These are phyloP conservation scores for Dactylonectria macrodidyma DNA, from an alignment of 2,329 filamentous ascomycete genomes.

Conservation along the genomic window DNA sequence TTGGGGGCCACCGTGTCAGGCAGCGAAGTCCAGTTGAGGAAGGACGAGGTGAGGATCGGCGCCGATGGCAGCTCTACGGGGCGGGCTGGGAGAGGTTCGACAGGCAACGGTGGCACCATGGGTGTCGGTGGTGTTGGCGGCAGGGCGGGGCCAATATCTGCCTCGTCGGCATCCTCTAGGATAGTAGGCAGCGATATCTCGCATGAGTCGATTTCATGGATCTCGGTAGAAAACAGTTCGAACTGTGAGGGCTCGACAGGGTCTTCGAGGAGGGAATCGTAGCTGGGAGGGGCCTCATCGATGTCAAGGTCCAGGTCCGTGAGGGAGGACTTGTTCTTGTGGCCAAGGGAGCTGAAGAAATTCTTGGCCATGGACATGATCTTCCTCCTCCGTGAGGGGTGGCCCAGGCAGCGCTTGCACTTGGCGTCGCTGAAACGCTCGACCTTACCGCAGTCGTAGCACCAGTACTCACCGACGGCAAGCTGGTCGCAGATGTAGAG, in stretches of 20 bases:
- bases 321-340: conserved; percentile 59
- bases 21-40: conserved; percentile 49
- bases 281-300: conserved; percentile 61
- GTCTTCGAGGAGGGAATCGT: conserved; percentile 58
- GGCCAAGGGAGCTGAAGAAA: conserved; percentile 68
- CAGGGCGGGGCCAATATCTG: conserved; percentile 38
- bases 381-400: conserved; percentile 65
- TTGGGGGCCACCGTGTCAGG: conserved; percentile 45
- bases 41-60: conserved; percentile 37
- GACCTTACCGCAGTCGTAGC: conserved; percentile 67
- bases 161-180: conserved; percentile 45
- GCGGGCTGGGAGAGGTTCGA: conserved; percentile 39
- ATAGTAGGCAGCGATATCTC: conserved; percentile 56
- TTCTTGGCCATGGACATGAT: conserved; percentile 68
- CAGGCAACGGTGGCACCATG: conserved; percentile 41
- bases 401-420: conserved; percentile 65
- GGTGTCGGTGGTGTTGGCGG: conserved; percentile 26
- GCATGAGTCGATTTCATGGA: conserved; percentile 67
- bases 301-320: conserved; percentile 47
- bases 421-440: conserved; percentile 67
- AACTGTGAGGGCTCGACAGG: conserved; percentile 44
- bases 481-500: conserved; percentile 65
- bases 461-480: conserved; percentile 67
- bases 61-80: conserved; percentile 47
- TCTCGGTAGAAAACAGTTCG: conserved; percentile 66